Conservation (phyloP, 208 protist species). For the Phytomonas serpens region DNA sequence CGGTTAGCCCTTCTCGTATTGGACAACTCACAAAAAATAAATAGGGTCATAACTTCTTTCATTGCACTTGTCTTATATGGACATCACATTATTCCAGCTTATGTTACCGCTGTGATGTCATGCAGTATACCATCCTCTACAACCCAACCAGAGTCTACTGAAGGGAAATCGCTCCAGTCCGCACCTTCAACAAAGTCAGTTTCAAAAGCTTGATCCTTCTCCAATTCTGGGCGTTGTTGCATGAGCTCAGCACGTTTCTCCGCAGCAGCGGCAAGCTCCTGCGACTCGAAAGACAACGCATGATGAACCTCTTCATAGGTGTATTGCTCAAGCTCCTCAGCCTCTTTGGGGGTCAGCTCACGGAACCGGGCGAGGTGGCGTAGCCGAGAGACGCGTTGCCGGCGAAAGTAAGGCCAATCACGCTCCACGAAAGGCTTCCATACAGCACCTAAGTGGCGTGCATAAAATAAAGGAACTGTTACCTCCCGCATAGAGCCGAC, state of each 20-base stretch:
- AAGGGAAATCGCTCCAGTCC: not conserved
- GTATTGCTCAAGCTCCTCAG: slow-evolving; percentile 83
- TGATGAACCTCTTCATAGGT: slow-evolving; percentile 81
- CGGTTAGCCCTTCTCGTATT: not conserved
- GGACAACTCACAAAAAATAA: not conserved
- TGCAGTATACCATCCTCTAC: not conserved
- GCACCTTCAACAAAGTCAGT: not conserved
- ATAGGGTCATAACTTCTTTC: not conserved
- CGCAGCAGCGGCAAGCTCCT: slow-evolving; percentile 41
- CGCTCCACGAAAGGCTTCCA: slow-evolving; percentile 86
- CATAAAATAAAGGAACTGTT: slow-evolving; percentile 75
- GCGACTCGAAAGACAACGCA: slow-evolving; percentile 56
- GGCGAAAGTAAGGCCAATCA: slow-evolving; percentile 85
- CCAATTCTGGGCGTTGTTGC: slow-evolving; percentile 16
- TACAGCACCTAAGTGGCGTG: slow-evolving; percentile 38
- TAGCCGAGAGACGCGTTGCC: slow-evolving; percentile 60
- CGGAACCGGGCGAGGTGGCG: slow-evolving; percentile 52
- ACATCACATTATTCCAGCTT: not conserved
- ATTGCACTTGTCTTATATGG: not conserved
- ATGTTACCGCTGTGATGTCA: not conserved
- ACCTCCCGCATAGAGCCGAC: slow-evolving; percentile 82
- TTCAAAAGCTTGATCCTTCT: slow-evolving; percentile 8
- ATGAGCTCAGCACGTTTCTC: slow-evolving; percentile 22
- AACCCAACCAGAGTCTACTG: not conserved
- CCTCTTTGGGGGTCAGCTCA: slow-evolving; percentile 67